Base-by-base conservation (phyloP, 768 basidiomycete species). In the Rhizopogon vinicolor region DNA sequence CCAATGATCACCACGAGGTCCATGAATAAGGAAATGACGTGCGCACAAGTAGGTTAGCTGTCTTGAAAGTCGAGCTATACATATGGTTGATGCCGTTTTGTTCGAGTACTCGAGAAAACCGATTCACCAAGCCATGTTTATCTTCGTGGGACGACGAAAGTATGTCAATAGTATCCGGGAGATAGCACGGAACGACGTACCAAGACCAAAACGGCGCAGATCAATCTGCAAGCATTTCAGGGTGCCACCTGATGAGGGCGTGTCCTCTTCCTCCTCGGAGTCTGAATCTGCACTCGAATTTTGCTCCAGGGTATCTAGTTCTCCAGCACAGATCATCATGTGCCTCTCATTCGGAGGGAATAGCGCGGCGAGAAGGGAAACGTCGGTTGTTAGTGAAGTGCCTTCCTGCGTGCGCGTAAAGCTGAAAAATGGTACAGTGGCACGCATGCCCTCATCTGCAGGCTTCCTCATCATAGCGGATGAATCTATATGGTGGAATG, bases 21-120 rank as follows among this genome's bases (percentile, higher is more conserved):
- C 25, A 29, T 18, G 7, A 39, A 19, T 40, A 41, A 25, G 22
- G 45, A 43, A 61, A 53, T 42, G 52, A 64, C 74, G 58, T 51
- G 13, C 31, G 60, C 60, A 91, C 88, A 62, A 91, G 73, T 33
- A 92, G 68, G 68, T 92, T 91, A 54, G 89, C 89, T 6, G 86
- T 87, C 71, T 88, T 88, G 66, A 83, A 86, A n/a, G 89, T 90
- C 43, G 87, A 89, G 55, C 84, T 87, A 65, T 91, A 91, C 81
- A 91, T 86, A 65, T 90, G 87, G 70, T 90, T 88, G 65, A 92
- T 85, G 10, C 82, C 81, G 61, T 86, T 85, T 60, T 81, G 77
- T 54, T 87, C 85, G 12, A 91, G 79, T 19, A 89, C 80, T 7
- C 81, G 80, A 19, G 89, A 89, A 65, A 89, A 89, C 40, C 84